Evolutionary conservation across 2,329 filamentous ascomycete species (phyloP), one percentile per base, ranked within the genome.

Genomic region (Verticillium zaregamsianum): DNA sequence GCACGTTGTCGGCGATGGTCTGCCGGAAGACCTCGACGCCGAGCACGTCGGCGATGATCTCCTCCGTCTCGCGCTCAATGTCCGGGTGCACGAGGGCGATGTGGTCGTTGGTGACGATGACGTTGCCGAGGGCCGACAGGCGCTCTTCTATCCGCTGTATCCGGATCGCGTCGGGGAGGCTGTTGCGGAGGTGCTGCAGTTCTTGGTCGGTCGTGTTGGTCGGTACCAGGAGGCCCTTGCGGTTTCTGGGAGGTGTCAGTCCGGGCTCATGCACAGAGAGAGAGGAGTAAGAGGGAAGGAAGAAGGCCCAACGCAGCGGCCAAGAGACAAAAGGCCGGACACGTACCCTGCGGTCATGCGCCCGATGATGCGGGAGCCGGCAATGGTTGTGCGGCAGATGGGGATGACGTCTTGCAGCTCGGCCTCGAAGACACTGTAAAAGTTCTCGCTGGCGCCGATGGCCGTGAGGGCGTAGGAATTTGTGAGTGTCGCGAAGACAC

Each of bases 101-200:
- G 78, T 97, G 93, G 79, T 99, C 95, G 78, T 98, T 98, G 72
- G 88, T 87, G 72, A 93, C 96, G 72, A 99, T 97, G 65, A 98
- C 95, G 74, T 99, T 99, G 65, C 95, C 95, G 31, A 99, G 87
- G 5, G 95, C 95, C 20, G 93, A 97, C 66, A 99, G 84, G 52
- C 95, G 88, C 83, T 99, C 95, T 82, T 99, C 95, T 80, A 99
- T 97, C 68, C 95, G 89, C 81, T 97, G 93, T 72, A 99, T 96
- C 79, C 93, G 93, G 67, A 99, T 91, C 63, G 82, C 80, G 75
- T 98, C 94, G 45, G 95, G 95, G 68, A 99, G 87, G 62, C 90
- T 93, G 79, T 99, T 98, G 71, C 95, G 90, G 70, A 99, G 84
- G 78, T 99, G 95, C 80, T 97, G 93, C 66, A 99, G 86, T 82